Evolutionary conservation across 257 asterid genomes (phyloP).

Genomic region (Cinchona pubescens): DNA sequence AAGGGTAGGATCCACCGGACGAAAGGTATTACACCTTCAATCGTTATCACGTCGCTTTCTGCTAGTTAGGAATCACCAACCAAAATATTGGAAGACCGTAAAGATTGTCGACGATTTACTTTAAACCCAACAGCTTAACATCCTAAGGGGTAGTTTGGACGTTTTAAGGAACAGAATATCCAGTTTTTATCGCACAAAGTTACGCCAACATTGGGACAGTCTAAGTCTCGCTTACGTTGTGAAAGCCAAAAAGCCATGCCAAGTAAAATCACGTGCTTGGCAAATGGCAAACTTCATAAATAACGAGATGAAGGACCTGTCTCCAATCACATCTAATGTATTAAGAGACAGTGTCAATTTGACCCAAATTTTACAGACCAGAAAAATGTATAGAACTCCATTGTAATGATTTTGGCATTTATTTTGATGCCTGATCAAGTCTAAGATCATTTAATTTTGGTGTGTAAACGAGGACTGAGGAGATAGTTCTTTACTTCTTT

Average conservation of each 20-base stretch:
- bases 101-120: neutral
- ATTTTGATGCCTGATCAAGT: neutral
- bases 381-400: neutral
- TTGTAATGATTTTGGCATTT: neutral
- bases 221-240: neutral
- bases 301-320: too few relatives aligned
- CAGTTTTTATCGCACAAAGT: neutral
- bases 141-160: slow-evolving; percentile 9
- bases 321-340: neutral
- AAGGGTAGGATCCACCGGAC: neutral
- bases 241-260: neutral
- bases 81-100: neutral
- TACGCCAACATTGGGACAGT: neutral
- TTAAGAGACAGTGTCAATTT: slow-evolving; percentile 1
- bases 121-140: neutral
- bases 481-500: slow-evolving; percentile 26
- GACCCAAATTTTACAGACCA: slow-evolving; percentile 2
- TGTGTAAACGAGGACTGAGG: slow-evolving; percentile 14
- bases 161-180: neutral
- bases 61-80: slow-evolving; percentile 11
- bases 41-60: neutral
- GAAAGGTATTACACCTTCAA: neutral
- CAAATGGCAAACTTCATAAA: slow-evolving; percentile 20
- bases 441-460: neutral
- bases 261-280: slow-evolving; percentile 27